These are phyloP conservation scores for Podospora comata DNA, from an alignment of 495 filamentous ascomycete genomes.

Conservation along the genomic window DNA sequence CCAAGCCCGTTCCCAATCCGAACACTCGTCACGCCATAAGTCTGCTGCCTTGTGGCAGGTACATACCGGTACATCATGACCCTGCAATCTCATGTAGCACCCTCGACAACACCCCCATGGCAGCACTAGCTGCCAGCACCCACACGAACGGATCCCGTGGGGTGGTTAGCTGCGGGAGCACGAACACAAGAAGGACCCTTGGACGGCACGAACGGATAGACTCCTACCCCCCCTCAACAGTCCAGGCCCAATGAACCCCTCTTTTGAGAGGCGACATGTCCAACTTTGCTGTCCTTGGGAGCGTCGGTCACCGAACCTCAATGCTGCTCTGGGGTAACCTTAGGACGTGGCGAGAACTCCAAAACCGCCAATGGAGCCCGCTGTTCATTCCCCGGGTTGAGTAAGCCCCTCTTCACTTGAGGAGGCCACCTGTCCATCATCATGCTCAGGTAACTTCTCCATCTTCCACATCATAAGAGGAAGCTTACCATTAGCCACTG, in stretches of 20 bases:
- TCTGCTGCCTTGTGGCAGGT: not conserved
- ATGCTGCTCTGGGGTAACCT: too few relatives aligned
- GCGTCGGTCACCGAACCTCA: too few relatives aligned
- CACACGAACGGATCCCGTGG: not conserved
- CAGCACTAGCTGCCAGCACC: not conserved
- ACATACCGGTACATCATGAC: not conserved
- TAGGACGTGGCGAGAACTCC: too few relatives aligned
- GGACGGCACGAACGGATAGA: not conserved
- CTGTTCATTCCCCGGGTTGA: too few relatives aligned
- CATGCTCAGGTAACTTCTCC: too few relatives aligned
- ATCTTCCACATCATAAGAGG: too few relatives aligned
- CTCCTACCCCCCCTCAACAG: not conserved
- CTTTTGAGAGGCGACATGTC: not conserved
- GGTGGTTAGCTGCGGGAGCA: not conserved
- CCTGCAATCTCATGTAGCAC: not conserved
- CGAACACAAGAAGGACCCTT: conserved; percentile 4
- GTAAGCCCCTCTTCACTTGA: too few relatives aligned
- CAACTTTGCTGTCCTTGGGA: not conserved
- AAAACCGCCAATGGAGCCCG: too few relatives aligned
- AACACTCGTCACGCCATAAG: not conserved
- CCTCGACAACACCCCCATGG: not conserved
- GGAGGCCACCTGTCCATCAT: too few relatives aligned
- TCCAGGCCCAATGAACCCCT: not conserved
- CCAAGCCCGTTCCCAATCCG: too few relatives aligned
- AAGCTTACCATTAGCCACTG: too few relatives aligned